Base-by-base conservation (phyloP, 1,139 yeast genomes). In the Taiozyma sp. region DNA sequence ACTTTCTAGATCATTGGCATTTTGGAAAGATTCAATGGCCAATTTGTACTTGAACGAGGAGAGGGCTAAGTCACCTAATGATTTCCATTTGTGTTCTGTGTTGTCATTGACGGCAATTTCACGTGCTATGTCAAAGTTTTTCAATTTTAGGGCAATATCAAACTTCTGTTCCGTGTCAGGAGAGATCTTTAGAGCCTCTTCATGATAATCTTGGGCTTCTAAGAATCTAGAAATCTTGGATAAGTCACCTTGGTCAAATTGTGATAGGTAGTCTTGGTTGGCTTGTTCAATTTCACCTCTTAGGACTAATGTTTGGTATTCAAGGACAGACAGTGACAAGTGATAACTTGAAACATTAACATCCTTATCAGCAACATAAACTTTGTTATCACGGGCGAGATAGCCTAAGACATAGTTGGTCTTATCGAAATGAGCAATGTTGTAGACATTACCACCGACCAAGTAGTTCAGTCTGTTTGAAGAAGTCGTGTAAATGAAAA, bases 391-490 rank as follows among this genome's bases (percentile, higher is more conserved):
- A 63, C 93, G 81, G 34, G 96, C 88, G 62, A 89, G 76, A 69
- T 93, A 93, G 29, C 98, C 98, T 53, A 93, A 75, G 53, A 95
- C 74, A 67, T 86, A 93, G 79, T 85, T 85, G 58, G 87, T 82
- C 67, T 85, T 89, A 67, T 93, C 97, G 64, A 88, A 91, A 72
- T 93, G 98, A 43, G 95, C 93, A 71, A 93, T 81, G 64, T 90
- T 93, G 68, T 89, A 88, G 21, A 87, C 84, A 65, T 90, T 90
- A 45, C 96, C 96, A 62, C 99, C 99, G 56, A 93, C 98, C 56
- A 89, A 81, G 68, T 93, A 95, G 71, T 91, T 93, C 65, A 95
- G 78, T 68, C 98, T 82, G 70, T 90, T 89, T 37, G 96, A 80
- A 24, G 84, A 63, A 1, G 96, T 85, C 16, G 98, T 89, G 73